Percentiles rank a stretch among this genome's conserved stretches.
Evolutionary conservation across 148 eudicot genomes (phyloP).

Genomic region (Fagopyrum esculentum): DNA sequence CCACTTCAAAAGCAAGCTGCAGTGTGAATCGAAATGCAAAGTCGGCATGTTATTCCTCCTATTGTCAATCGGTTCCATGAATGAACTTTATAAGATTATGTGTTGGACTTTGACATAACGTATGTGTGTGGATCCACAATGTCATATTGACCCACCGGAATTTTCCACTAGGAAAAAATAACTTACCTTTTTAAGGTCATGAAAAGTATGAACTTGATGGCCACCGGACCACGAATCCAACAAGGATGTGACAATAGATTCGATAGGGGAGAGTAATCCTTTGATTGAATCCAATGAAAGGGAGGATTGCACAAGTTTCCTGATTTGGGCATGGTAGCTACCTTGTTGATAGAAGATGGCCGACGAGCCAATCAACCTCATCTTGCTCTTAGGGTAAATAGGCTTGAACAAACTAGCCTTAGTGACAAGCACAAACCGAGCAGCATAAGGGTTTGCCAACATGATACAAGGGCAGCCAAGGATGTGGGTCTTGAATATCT

Average conservation of each 20-base stretch:
- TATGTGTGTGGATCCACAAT: too few species aligned
- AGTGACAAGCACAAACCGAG: slow-evolving; percentile 58
- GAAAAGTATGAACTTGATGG: slow-evolving; percentile 22
- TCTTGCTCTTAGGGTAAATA: slow-evolving; percentile 82
- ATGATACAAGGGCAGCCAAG: slow-evolving; percentile 87
- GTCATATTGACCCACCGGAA: too few species aligned
- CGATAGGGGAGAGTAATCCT: slow-evolving; percentile 30
- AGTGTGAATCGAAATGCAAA: not conserved
- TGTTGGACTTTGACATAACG: too few species aligned
- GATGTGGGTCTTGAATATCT: slow-evolving; percentile 76
- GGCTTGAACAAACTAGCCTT: slow-evolving; percentile 78
- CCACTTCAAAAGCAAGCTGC: slow-evolving; percentile 44
- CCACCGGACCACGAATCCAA: slow-evolving; percentile 32
- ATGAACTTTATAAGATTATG: too few species aligned
- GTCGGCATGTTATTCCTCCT: too few species aligned
- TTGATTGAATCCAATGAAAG: slow-evolving; percentile 26
- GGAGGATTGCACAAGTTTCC: slow-evolving; percentile 48
- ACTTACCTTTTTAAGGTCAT: slow-evolving; percentile 30
- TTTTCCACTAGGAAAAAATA: not conserved
- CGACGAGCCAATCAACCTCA: slow-evolving; percentile 57
- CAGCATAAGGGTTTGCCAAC: slow-evolving; percentile 74
- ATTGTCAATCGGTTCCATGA: too few species aligned
- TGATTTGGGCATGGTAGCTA: slow-evolving; percentile 39
- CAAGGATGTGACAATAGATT: slow-evolving; percentile 30
- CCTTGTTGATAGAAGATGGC: slow-evolving; percentile 88